phyloP scores from a whole-genome alignment of 208 protist species.

The Trypanosoma avium region DNA sequence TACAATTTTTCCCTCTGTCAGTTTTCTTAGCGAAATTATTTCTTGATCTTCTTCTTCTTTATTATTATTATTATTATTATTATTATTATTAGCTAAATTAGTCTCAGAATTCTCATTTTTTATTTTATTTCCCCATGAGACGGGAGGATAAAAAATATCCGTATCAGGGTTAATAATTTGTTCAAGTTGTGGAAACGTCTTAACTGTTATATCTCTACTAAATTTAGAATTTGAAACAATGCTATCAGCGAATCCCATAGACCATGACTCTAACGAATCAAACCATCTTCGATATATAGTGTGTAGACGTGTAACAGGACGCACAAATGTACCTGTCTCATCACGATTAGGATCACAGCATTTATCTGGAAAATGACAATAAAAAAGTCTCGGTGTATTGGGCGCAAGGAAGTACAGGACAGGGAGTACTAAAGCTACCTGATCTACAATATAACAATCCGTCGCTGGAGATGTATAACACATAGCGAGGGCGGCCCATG shows the following conservation, averaged over 20 bases:
- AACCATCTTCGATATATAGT: slow-evolving; percentile 85
- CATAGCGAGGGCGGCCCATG: slow-evolving; percentile 55
- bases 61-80: too few relatives aligned
- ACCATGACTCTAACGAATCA: slow-evolving; percentile 76
- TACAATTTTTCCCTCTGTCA: slow-evolving; percentile 29
- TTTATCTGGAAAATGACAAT: slow-evolving; percentile 98
- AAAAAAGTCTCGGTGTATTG: slow-evolving; percentile 93
- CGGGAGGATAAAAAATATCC: slow-evolving; percentile 83
- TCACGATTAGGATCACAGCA: slow-evolving; percentile 85
- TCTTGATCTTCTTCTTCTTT: too few relatives aligned
- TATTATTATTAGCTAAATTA: not conserved
- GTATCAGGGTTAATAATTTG: slow-evolving; percentile 29
- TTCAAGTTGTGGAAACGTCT: slow-evolving; percentile 54
- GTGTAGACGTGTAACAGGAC: slow-evolving; percentile 25
- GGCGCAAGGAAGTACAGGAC: slow-evolving; percentile 58
- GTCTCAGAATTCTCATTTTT: not conserved
- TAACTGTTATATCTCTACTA: slow-evolving; percentile 43
- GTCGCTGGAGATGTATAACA: slow-evolving; percentile 41
- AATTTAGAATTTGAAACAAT: slow-evolving; percentile 89
- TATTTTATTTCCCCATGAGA: slow-evolving; percentile 22
- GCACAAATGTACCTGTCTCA: slow-evolving; percentile 33
- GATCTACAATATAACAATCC: slow-evolving; percentile 92
- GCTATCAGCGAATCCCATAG: slow-evolving; percentile 53
- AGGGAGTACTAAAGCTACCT: slow-evolving; percentile 92
- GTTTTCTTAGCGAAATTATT: slow-evolving; percentile 7